A percentile compares a stretch with the other conserved stretches of the same genome.
Conservation (phyloP, 2,329 filamentous ascomycete genomes). For the Fusarium beomiforme region DNA sequence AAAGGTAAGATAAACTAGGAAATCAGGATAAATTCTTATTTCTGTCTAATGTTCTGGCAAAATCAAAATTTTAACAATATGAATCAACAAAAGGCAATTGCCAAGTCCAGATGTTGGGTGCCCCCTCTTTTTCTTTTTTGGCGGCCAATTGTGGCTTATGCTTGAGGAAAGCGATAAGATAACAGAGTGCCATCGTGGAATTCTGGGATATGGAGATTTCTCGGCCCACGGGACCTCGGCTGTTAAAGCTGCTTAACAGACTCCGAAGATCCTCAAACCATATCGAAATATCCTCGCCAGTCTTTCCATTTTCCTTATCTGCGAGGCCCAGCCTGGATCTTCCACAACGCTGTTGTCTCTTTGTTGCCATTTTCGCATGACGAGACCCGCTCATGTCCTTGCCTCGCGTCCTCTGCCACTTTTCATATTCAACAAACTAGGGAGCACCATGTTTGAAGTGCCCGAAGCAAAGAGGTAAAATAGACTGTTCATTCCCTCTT, state of each 20-base stretch:
- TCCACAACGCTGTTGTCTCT: neutral
- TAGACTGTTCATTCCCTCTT: neutral
- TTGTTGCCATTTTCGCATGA: neutral
- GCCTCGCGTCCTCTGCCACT: neutral
- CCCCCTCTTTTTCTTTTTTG: neutral
- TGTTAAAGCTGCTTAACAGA: constrained; percentile 23
- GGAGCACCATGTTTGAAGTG: constrained; percentile 43
- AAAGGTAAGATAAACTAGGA: neutral
- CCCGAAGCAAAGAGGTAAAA: constrained; percentile 47
- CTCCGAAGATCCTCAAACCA: constrained; percentile 1
- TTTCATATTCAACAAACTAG: neutral
- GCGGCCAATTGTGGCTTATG: neutral
- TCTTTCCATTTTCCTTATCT: neutral
- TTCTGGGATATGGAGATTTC: constrained; percentile 24
- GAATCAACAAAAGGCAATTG: neutral
- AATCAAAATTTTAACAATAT: neutral
- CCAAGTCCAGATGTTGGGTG: neutral
- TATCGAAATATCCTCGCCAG: neutral
- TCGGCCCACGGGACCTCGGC: neutral
- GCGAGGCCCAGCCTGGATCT: neutral
- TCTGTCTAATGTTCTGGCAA: neutral
- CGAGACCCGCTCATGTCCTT: neutral
- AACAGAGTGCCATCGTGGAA: constrained; percentile 26
- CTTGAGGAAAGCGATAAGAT: constrained; percentile 44
- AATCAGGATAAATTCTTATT: neutral